Percentiles rank a stretch among this genome's conserved stretches.
These are phyloP conservation scores for Pleurozium schreberi DNA, from an alignment of 225 moss, liverwort and hornwort genomes.

Conservation along the genomic window DNA sequence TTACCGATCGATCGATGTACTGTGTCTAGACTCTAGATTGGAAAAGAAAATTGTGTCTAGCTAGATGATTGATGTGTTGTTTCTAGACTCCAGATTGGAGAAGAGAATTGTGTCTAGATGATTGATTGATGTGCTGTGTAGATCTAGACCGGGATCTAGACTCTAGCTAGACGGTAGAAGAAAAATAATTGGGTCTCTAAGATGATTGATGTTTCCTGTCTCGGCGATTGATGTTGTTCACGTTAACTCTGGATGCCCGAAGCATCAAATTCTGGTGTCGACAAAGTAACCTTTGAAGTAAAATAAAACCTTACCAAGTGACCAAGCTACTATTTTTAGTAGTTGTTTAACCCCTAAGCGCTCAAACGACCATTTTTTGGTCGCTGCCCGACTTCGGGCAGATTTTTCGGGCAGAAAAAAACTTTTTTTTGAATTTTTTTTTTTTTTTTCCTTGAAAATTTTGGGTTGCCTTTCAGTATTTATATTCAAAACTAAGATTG, in stretches of 20 bases:
- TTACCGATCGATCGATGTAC: not conserved
- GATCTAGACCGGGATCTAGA: too few relatives aligned
- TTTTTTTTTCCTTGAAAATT: too few relatives aligned
- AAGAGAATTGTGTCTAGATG: not conserved
- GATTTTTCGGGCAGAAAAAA: too few relatives aligned
- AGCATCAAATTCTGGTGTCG: not conserved
- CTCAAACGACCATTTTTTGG: too few relatives aligned
- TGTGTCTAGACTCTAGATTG: not conserved
- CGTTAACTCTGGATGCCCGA: not conserved
- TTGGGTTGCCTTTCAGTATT: too few relatives aligned
- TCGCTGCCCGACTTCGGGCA: too few relatives aligned
- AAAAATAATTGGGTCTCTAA: not conserved
- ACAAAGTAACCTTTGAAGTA: not conserved
- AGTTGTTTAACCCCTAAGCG: too few relatives aligned
- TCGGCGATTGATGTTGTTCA: not conserved
- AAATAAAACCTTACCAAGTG: not conserved
- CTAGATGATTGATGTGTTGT: not conserved
- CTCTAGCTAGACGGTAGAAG: not conserved
- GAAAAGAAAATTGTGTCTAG: not conserved
- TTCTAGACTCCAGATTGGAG: not conserved
- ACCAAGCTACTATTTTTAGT: not conserved
- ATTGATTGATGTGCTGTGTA: not conserved
- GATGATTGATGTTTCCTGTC: not conserved
- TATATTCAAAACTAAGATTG: too few relatives aligned
- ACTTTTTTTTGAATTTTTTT: too few relatives aligned